Conservation (phyloP, 371 early-diverging fungal genomes). For the Lichtheimia ornata region DNA sequence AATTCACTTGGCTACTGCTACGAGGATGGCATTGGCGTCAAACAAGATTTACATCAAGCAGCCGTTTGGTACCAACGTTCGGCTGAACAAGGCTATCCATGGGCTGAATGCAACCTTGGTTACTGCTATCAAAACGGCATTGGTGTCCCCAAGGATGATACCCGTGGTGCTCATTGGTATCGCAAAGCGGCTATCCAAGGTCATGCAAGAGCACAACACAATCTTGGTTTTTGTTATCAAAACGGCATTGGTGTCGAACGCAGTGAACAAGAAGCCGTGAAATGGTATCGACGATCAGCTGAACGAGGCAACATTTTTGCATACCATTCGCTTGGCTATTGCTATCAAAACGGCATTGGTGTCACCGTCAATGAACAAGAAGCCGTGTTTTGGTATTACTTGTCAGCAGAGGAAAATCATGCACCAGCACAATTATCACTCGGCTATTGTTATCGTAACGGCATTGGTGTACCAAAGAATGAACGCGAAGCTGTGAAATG, state of each 20-base stretch:
- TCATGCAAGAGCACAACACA: conserved; percentile 82
- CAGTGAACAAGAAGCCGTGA: conserved; percentile 63
- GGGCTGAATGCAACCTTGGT: conserved; percentile 78
- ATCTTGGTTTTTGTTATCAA: conserved; percentile 86
- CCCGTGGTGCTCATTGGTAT: conserved; percentile 77
- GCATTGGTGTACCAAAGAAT: conserved; percentile 69
- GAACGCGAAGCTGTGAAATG: conserved; percentile 68
- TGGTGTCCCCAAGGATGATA: conserved; percentile 65
- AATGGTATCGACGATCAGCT: conserved; percentile 74
- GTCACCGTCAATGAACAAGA: conserved; percentile 62
- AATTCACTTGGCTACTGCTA: conserved; percentile 80
- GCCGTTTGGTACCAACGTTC: conserved; percentile 71
- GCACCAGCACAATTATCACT: conserved; percentile 76
- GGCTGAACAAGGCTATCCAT: conserved; percentile 62
- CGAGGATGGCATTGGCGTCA: conserved; percentile 78
- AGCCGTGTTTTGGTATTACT: conserved; percentile 72
- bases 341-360: conserved; percentile 89
- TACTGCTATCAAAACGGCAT: conserved; percentile 86
- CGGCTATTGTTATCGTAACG: conserved; percentile 81
- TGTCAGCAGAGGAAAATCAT: conserved; percentile 61
- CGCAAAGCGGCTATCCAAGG: conserved; percentile 75
- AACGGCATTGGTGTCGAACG: conserved; percentile 75
- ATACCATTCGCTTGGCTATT: conserved; percentile 85
- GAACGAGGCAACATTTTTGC: conserved; percentile 79
- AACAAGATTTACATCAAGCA: conserved; percentile 41